Evolutionary conservation across 1,284 basidiomycete genomes (phyloP).

Genomic region (Gymnopus androsaceus): DNA sequence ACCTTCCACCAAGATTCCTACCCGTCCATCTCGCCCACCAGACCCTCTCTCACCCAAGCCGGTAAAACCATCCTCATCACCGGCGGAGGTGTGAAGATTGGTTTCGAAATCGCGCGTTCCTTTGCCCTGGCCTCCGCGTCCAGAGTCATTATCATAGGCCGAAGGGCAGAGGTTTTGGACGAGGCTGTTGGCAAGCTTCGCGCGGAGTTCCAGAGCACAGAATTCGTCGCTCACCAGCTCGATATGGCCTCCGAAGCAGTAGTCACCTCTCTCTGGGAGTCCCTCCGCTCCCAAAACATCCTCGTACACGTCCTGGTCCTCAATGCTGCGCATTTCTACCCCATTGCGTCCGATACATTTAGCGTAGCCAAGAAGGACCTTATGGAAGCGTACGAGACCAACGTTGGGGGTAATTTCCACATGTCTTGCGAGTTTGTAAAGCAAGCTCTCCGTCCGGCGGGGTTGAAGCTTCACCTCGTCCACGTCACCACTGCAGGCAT

Average conservation of each 20-base stretch:
- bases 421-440: neutral
- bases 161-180: neutral
- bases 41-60: neutral
- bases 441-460: neutral
- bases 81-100: neutral
- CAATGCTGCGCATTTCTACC: neutral
- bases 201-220: neutral
- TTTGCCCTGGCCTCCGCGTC: neutral
- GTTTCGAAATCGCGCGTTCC: neutral
- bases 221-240: neutral
- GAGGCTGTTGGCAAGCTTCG: neutral
- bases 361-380: neutral
- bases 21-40: neutral
- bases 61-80: neutral
- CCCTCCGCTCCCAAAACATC: neutral
- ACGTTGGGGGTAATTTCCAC: neutral
- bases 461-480: neutral
- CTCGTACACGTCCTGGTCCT: neutral
- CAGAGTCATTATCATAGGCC: neutral
- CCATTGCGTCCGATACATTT: neutral
- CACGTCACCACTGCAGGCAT: neutral
- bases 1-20: neutral
- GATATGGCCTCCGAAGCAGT: neutral
- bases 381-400: neutral
- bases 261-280: neutral